These are phyloP conservation scores for Priceomyces melissophilus DNA, from an alignment of 805 yeast species.

Conservation along the genomic window DNA sequence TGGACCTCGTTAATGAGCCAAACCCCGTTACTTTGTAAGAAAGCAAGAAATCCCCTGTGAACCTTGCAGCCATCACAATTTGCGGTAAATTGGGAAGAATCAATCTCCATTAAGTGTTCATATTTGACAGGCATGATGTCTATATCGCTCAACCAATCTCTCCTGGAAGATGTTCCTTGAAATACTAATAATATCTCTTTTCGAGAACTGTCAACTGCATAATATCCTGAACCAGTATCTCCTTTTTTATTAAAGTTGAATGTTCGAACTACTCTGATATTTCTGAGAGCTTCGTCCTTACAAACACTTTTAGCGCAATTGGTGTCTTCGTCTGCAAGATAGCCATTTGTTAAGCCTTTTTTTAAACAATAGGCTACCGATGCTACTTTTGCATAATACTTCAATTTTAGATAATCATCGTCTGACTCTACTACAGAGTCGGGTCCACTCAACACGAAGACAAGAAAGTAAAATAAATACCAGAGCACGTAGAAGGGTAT, in stretches of 20 bases:
- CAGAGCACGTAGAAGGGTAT: background rate
- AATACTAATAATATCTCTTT: conserved; percentile 48
- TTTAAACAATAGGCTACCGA: conserved; percentile 38
- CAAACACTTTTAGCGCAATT: conserved; percentile 27
- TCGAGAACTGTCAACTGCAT: conserved; percentile 45
- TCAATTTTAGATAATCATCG: conserved; percentile 19
- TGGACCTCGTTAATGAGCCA: conserved; percentile 35
- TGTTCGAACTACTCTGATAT: conserved; percentile 35
- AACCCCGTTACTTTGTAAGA: conserved; percentile 39
- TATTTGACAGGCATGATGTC: conserved; percentile 45
- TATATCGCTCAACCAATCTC: conserved; percentile 64
- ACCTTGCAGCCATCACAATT: conserved; percentile 52
- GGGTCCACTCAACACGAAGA: background rate
- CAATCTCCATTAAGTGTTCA: conserved; percentile 31
- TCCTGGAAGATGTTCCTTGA: conserved; percentile 60
- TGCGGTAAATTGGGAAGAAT: conserved; percentile 6
- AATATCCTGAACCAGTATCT: conserved; percentile 52
- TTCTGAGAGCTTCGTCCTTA: conserved; percentile 11
- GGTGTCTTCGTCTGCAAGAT: conserved; percentile 17
- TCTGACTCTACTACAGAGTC: conserved; percentile 2
- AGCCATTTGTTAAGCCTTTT: conserved; percentile 24
- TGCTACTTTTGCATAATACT: conserved; percentile 31
- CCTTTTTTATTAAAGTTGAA: conserved; percentile 41
- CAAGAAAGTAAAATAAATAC: background rate
- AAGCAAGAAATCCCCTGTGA: conserved; percentile 62